Evolutionary conservation across 768 basidiomycete species (phyloP), one percentile per base, ranked within the genome.

Genomic region (Zangia roseola): DNA sequence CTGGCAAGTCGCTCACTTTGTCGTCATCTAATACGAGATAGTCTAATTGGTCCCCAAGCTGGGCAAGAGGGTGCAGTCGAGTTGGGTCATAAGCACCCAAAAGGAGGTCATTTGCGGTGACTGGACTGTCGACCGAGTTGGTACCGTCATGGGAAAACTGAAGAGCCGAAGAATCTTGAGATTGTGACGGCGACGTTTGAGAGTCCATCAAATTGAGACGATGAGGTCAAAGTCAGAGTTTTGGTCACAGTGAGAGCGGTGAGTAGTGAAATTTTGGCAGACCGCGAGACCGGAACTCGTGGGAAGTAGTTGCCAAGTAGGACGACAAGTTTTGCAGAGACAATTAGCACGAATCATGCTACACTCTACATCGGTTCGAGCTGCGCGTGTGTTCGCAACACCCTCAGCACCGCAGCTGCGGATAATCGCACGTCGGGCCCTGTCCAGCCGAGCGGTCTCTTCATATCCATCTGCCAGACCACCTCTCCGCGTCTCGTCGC

Each of bases 21-120:
- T 95, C 95, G 70, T 99, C 97, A 55, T 98, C 95, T 50, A 99
- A 80, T 59, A 91, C 79, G 45, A 99, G 75, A 73, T 97, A 97
- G 72, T 99, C 97, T 58, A 99, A 75, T 76, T 92, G 88, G 69
- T 93, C 91, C 54, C 92, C 88, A 53, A 98, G 75, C 47, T 86
- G 85, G 38, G 97, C 94, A 62, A 99, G 76, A 47, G 97, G 97
- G 68, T 99, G 97, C 47, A 99, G 78, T 72, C 83, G 86, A 43
- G 91, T 80, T 45, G 94, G 91, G 75, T 97, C 94, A 72, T 91
- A 94, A 10, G 87, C 81, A 57, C 84, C 84, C 72, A 83, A 76
- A 58, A 97, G 86, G 58, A 97, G 75, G 76, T 94, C 91, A 48
- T 84, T 82, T 39, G 94, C 92, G 44, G 90, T 90, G 49, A 88